These are phyloP conservation scores for Penicillium cataractarum DNA, from an alignment of 495 filamentous ascomycete genomes.

Conservation along the genomic window DNA sequence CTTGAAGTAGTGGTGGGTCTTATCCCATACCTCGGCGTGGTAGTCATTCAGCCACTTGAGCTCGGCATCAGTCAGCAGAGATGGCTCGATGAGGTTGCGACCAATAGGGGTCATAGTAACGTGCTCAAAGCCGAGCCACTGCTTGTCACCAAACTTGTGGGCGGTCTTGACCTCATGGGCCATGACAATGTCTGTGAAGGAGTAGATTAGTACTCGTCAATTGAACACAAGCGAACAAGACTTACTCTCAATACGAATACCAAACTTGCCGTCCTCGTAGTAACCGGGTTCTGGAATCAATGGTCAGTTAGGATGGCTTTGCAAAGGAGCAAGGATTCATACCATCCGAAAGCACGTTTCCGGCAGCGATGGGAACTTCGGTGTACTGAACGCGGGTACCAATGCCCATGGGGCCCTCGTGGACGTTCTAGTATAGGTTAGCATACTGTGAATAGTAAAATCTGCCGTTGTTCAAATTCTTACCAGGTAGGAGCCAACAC, in stretches of 20 bases:
- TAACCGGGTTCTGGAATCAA: conserved; percentile 81
- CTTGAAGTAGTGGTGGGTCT: conserved; percentile 82
- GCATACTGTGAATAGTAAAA: background rate
- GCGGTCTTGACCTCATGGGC: conserved; percentile 84
- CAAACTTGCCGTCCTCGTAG: conserved; percentile 96
- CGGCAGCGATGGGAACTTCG: conserved; percentile 85
- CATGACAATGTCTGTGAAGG: conserved; percentile 70
- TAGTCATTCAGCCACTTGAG: conserved; percentile 87
- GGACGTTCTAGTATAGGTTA: conserved; percentile 70
- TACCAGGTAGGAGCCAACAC: conserved; percentile 85
- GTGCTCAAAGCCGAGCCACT: conserved; percentile 93
- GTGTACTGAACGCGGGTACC: conserved; percentile 89
- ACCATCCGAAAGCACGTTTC: conserved; percentile 90
- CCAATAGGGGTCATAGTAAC: conserved; percentile 97
- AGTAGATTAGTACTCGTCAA: conserved; percentile 18
- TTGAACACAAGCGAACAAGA: background rate
- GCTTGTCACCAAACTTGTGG: conserved; percentile 88
- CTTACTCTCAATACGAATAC: conserved; percentile 95
- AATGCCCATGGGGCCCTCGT: conserved; percentile 97
- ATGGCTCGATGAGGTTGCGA: conserved; percentile 80
- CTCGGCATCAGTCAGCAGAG: conserved; percentile 73
- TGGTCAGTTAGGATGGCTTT: conserved; percentile 20
- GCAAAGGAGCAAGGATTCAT: conserved; percentile 12
- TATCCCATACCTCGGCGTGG: conserved; percentile 77
- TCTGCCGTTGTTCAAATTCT: conserved; percentile 8